Percentiles rank a stretch among this genome's conserved stretches.
These are phyloP conservation scores for Penicillium samsonianum DNA, from an alignment of 495 filamentous ascomycete species.

Conservation along the genomic window DNA sequence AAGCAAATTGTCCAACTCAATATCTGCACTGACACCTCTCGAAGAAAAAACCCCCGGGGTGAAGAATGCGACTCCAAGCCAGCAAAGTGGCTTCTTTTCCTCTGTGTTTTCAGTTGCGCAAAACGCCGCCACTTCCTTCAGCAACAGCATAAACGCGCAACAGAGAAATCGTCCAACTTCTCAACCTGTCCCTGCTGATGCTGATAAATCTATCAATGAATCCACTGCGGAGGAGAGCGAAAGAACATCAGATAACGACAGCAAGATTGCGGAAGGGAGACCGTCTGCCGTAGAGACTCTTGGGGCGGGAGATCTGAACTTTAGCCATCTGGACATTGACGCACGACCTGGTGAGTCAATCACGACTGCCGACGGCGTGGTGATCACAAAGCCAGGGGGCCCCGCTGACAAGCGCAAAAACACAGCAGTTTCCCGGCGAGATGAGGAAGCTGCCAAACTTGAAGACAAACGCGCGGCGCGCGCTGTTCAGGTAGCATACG, in stretches of 20 bases:
- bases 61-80: conserved; percentile 33
- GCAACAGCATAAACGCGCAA: conserved; percentile 72
- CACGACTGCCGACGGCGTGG: conserved; percentile 41
- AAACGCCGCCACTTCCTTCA: conserved; percentile 86
- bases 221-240: conserved; percentile 27
- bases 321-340: conserved; percentile 69
- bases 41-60: conserved; percentile 59
- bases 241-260: conserved; percentile 16
- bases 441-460: conserved; percentile 55
- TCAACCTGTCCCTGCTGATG: conserved; percentile 26
- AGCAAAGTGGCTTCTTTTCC: conserved; percentile 80
- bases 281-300: conserved; percentile 85
- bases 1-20: conserved; percentile 84
- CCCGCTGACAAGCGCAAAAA: conserved; percentile 41
- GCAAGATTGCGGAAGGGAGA: conserved; percentile 54
- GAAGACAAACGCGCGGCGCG: conserved; percentile 60
- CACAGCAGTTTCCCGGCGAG: conserved; percentile 42
- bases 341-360: conserved; percentile 40
- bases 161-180: conserved; percentile 40
- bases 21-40: conserved; percentile 70
- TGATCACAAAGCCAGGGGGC: conserved; percentile 42
- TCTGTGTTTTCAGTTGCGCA: conserved; percentile 91
- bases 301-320: conserved; percentile 82
- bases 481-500: conserved; percentile 63
- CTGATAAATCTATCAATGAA: conserved; percentile 27